Percentiles rank a stretch among this genome's conserved stretches.
These are phyloP conservation scores for Sonneratia alba DNA, from an alignment of 345 rosid species.

Conservation along the genomic window DNA sequence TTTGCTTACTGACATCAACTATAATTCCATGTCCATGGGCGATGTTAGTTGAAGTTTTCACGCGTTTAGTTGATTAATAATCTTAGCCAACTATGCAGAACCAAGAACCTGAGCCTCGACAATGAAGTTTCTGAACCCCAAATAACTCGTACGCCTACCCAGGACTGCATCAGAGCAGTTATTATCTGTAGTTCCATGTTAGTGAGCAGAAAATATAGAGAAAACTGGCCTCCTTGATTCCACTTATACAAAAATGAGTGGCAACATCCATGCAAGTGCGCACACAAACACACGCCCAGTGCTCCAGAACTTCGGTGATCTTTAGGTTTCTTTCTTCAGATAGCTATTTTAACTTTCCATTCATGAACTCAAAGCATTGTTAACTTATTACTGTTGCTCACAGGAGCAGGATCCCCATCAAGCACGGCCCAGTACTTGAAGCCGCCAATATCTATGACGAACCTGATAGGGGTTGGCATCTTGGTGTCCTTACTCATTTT, in stretches of 20 bases:
- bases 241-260: no score
- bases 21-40: neutral
- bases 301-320: neutral
- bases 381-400: neutral
- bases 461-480: neutral
- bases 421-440: neutral
- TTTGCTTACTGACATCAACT: neutral
- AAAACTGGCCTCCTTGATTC: neutral
- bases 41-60: neutral
- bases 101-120: neutral
- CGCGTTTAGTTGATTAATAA: neutral
- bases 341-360: neutral
- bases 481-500: neutral
- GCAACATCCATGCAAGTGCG: no score
- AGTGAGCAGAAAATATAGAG: no score
- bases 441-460: neutral
- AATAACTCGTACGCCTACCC: neutral
- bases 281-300: neutral
- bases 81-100: neutral
- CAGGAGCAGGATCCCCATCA: neutral
- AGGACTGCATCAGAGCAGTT: neutral
- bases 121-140: neutral
- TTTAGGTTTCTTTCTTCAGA: neutral
- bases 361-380: neutral
- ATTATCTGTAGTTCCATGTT: neutral